Base-by-base conservation (phyloP, 2,329 filamentous ascomycete genomes). In the Chaetomiaceae sp. region DNA sequence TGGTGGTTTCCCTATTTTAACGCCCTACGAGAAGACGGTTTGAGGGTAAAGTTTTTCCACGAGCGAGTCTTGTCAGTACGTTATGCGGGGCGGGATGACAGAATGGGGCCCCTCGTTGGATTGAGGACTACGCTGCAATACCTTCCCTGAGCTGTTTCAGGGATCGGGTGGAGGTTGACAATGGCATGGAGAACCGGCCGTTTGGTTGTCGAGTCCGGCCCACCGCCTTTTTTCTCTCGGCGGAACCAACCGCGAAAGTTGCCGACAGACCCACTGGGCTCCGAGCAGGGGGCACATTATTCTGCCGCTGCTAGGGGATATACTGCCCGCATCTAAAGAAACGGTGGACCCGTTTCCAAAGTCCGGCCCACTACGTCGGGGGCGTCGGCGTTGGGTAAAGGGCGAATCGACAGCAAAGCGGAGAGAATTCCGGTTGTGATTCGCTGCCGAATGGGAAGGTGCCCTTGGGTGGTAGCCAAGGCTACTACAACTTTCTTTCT, bases 381-480 rank as follows among this genome's bases (percentile, higher is more conserved):
- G 13, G 13, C 44, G 11, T 47, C 45, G 34, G 45, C 30, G 33
- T 16, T n/a, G 34, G 16, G 33, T 20, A 4, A 16, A 27, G n/a
- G 14, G 37, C 37, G 47, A 56, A 56, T 49, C 5, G 25, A 41
- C 33, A 20, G 30, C 14, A 27, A 32, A 34, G 47, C 56, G 56
- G 56, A 58, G 50, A 16, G 32, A 41, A 29, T 47, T 56, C 56
- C 56, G 56, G 45, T 13, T 34, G 38, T 49, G 50, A 49, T 56
- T 54, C 16, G 53, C 44, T 56, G 51, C 52, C 54, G 34, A 51
- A 57, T 51, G 51, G 48, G 43, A 45, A 33, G 32, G 37, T 25
- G 40, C n/a, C 23, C 30, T 42, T 13, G 23, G 36, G 25, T 41
- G 41, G 41, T 30, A 50, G 45, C 42, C 34, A 46, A 54, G 52